phyloP scores from a whole-genome alignment of 1,284 basidiomycete genomes.

The Lentinus polychrous region DNA sequence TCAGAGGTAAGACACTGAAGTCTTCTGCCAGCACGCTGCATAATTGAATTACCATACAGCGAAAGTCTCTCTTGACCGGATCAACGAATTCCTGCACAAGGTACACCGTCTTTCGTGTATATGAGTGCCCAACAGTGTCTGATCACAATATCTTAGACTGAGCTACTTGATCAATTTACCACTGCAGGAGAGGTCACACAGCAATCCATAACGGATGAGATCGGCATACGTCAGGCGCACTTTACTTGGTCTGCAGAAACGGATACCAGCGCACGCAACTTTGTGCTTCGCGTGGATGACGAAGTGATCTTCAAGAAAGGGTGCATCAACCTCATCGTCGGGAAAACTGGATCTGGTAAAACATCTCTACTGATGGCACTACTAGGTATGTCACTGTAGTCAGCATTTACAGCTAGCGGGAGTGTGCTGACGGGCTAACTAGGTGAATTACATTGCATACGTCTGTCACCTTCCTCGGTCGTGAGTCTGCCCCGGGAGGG shows the following conservation, averaged over 20 bases:
- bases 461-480: slow-evolving; percentile 46
- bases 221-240: slow-evolving; percentile 35
- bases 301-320: slow-evolving; percentile 54
- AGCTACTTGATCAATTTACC: slow-evolving; percentile 41
- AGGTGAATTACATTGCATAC: slow-evolving; percentile 60
- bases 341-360: slow-evolving; percentile 51
- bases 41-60: slow-evolving; percentile 19
- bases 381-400: slow-evolving; percentile 34
- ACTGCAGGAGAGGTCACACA: slow-evolving; percentile 22
- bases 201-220: slow-evolving; percentile 13
- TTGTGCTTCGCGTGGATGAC: slow-evolving; percentile 40
- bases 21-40: slow-evolving; percentile 3
- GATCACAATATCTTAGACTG: slow-evolving; percentile 29
- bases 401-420: slow-evolving; percentile 3
- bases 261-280: slow-evolving; percentile 27
- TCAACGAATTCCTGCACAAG: slow-evolving; percentile 38
- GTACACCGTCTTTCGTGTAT: slow-evolving; percentile 18
- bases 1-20: slow-evolving; percentile 23
- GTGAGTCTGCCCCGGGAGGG: slow-evolving; percentile 57
- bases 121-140: background rate
- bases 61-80: slow-evolving; percentile 42
- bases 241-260: slow-evolving; percentile 34
- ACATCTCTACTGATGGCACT: slow-evolving; percentile 49
- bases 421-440: slow-evolving; percentile 13
- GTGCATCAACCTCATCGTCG: slow-evolving; percentile 57